Conservation (phyloP, 2,329 filamentous ascomycete genomes). For the Curvularia sp. region DNA sequence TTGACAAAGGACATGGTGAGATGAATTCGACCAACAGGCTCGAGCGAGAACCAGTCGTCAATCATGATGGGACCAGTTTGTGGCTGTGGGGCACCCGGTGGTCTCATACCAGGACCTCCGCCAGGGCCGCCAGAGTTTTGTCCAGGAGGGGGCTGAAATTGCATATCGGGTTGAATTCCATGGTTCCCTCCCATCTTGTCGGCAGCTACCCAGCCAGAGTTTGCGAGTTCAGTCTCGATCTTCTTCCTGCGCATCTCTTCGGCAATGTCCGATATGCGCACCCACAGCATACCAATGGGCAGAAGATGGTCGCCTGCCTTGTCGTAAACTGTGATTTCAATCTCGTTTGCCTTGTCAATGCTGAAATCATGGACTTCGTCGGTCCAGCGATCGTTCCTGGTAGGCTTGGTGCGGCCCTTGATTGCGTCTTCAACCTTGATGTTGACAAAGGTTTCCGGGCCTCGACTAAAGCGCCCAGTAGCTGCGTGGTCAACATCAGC, state of each 20-base stretch:
- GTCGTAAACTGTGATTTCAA: conserved; percentile 97
- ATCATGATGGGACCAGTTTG: conserved; percentile 67
- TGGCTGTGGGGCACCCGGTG: conserved; percentile 54
- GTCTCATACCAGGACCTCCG: conserved; percentile 49
- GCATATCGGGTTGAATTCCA: conserved; percentile 59
- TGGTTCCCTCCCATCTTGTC: conserved; percentile 82
- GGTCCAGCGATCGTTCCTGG: conserved; percentile 88
- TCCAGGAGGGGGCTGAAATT: conserved; percentile 60
- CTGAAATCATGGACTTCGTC: conserved; percentile 90
- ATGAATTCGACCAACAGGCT: conserved; percentile 91
- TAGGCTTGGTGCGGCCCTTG: conserved; percentile 84
- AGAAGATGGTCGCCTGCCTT: conserved; percentile 87
- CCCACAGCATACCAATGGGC: conserved; percentile 94
- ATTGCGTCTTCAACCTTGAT: conserved; percentile 96
- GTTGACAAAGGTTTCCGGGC: conserved; percentile 92
- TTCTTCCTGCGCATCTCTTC: conserved; percentile 97
- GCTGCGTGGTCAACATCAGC: conserved; percentile 94
- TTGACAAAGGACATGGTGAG: conserved; percentile 92
- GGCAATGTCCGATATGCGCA: conserved; percentile 94
- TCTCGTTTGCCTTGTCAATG: conserved; percentile 98
- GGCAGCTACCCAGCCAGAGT: conserved; percentile 94
- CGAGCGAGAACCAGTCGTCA: conserved; percentile 95
- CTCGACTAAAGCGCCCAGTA: conserved; percentile 79
- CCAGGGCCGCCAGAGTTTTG: conserved; percentile 48
- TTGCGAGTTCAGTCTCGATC: conserved; percentile 94